phyloP scores from a whole-genome alignment of 148 eudicot genomes.

The Cornus florida region DNA sequence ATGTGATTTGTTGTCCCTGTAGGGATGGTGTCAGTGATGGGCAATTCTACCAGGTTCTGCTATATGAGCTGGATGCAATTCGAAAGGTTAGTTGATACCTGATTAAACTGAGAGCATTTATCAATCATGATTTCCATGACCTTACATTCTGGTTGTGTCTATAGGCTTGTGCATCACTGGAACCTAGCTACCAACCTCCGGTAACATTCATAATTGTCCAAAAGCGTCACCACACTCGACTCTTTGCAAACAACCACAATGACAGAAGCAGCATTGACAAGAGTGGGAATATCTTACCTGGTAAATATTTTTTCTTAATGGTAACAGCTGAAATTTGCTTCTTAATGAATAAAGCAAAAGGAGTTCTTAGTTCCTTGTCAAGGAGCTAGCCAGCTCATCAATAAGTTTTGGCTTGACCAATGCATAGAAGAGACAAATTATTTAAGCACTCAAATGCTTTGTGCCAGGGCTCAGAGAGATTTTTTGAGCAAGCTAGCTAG shows the following conservation, averaged over 20 bases:
- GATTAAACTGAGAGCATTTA: not conserved
- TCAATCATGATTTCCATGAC: not conserved
- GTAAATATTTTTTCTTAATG: slow-evolving; percentile 30
- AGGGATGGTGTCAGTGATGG: slow-evolving; percentile 99
- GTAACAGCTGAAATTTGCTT: not conserved
- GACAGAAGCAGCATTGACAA: slow-evolving; percentile 66
- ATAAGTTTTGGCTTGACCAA: not conserved
- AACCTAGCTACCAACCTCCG: slow-evolving; percentile 80
- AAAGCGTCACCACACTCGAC: slow-evolving; percentile 90
- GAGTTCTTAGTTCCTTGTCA: not conserved
- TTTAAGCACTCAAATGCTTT: not conserved
- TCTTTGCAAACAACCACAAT: slow-evolving; percentile 73
- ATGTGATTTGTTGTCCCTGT: not conserved
- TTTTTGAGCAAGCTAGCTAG: not conserved
- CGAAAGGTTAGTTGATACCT: slow-evolving; percentile 58
- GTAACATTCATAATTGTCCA: slow-evolving; percentile 91
- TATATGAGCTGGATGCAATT: slow-evolving; percentile 91
- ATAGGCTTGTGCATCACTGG: slow-evolving; percentile 88
- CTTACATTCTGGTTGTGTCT: slow-evolving; percentile 13
- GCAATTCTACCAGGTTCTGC: slow-evolving; percentile 85
- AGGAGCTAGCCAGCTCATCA: too few species aligned
- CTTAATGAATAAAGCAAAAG: not conserved
- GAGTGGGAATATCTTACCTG: slow-evolving; percentile 88
- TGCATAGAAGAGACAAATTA: not conserved
- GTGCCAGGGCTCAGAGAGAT: not conserved